phyloP scores from a whole-genome alignment of 495 filamentous ascomycete species.

The Trichocladium uniseriatum region DNA sequence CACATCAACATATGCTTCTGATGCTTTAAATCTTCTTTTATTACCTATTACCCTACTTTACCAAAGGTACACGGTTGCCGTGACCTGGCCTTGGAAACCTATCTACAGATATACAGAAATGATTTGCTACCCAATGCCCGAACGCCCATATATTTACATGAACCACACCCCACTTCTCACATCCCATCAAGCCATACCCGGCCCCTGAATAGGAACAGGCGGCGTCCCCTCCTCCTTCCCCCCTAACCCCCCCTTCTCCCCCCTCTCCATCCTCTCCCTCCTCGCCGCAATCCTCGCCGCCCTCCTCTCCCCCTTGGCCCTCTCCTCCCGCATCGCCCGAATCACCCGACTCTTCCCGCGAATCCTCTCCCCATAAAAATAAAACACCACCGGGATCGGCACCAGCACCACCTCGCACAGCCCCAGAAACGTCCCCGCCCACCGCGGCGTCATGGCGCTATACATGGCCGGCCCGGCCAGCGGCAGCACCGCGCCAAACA shows the following conservation, averaged over 20 bases:
- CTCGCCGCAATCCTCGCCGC: constrained; percentile 22
- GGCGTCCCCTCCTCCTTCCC: constrained; percentile 1
- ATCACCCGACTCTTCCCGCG: constrained; percentile 58
- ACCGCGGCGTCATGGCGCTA: constrained; percentile 52
- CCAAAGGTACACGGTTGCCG: too few species aligned
- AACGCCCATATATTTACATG: too few species aligned
- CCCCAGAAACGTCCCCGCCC: constrained; percentile 69
- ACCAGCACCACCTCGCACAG: constrained; percentile 59
- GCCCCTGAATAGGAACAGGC: neutral
- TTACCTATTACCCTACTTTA: too few species aligned
- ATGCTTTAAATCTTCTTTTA: too few species aligned
- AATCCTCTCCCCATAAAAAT: constrained; percentile 62
- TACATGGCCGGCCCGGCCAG: constrained; percentile 70
- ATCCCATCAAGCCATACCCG: neutral
- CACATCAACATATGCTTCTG: too few species aligned
- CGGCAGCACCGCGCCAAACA: constrained; percentile 62
- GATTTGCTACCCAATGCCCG: too few species aligned
- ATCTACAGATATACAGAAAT: too few species aligned
- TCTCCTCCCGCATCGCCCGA: constrained; percentile 58
- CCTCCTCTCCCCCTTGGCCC: constrained; percentile 49
- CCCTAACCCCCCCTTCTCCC: constrained; percentile 48
- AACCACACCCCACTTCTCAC: too few species aligned
- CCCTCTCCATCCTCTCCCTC: constrained; percentile 8
- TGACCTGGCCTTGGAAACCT: too few species aligned
- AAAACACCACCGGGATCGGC: constrained; percentile 75